phyloP scores from a whole-genome alignment of 2,329 filamentous ascomycete genomes.

The Beauveria varroae region DNA sequence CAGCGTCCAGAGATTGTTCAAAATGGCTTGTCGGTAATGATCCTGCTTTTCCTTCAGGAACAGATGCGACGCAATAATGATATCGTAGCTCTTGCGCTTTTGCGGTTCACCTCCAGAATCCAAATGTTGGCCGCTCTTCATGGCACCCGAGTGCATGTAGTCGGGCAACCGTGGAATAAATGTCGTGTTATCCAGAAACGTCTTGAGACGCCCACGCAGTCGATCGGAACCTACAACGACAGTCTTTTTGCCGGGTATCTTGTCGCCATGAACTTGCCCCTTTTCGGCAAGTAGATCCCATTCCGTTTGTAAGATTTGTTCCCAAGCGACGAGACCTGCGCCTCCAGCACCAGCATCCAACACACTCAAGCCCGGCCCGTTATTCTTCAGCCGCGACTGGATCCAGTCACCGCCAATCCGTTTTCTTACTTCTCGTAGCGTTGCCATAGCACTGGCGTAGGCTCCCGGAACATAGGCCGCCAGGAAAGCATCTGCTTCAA shows the following conservation, averaged over 20 bases:
- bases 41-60: constrained; percentile 71
- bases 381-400: constrained; percentile 47
- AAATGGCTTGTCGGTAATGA: constrained; percentile 66
- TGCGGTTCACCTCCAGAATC: constrained; percentile 49
- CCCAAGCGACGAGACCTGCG: constrained; percentile 66
- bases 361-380: constrained; percentile 48
- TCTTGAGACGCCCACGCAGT: constrained; percentile 67
- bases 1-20: constrained; percentile 86
- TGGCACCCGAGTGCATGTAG: constrained; percentile 60
- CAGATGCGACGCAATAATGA: constrained; percentile 83
- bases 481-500: constrained; percentile 68
- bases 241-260: constrained; percentile 64
- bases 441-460: constrained; percentile 60
- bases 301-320: constrained; percentile 72
- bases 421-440: constrained; percentile 66
- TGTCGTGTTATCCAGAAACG: constrained; percentile 77
- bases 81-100: constrained; percentile 71
- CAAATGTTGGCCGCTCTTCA: constrained; percentile 45
- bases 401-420: constrained; percentile 67
- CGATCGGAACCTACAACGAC: constrained; percentile 71
- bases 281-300: constrained; percentile 62
- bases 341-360: constrained; percentile 71
- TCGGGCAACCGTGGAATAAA: constrained; percentile 91
- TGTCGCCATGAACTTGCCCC: constrained; percentile 31
- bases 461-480: constrained; percentile 62